Percentiles rank a stretch among this genome's conserved stretches.
phyloP scores from a whole-genome alignment of 2,329 filamentous ascomycete species.

The Phialocephala sp. region DNA sequence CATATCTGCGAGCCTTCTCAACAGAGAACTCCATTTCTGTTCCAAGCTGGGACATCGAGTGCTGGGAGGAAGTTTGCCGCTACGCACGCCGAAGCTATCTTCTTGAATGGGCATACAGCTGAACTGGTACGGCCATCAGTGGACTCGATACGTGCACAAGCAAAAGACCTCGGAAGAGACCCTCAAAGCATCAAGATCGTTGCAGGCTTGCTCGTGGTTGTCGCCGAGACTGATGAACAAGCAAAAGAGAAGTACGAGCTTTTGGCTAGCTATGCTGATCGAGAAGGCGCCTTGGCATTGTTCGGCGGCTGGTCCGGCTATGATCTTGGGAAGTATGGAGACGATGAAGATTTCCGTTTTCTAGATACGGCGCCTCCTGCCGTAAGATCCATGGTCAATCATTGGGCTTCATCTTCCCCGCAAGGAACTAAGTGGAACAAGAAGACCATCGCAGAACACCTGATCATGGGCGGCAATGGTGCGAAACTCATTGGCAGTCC shows the following conservation, averaged over 20 bases:
- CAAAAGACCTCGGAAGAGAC: conserved; percentile 60
- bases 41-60: conserved; percentile 72
- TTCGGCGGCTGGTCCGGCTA: conserved; percentile 80
- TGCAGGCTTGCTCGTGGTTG: conserved; percentile 67
- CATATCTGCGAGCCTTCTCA: conserved; percentile 61
- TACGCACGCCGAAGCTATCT: conserved; percentile 74
- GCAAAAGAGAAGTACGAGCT: conserved; percentile 68
- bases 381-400: conserved; percentile 54
- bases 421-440: conserved; percentile 44
- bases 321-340: conserved; percentile 62
- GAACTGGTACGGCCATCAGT: conserved; percentile 65
- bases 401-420: conserved; percentile 49
- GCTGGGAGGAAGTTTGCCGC: conserved; percentile 71
- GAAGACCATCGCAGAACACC: conserved; percentile 38
- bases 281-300: conserved; percentile 70
- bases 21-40: conserved; percentile 38
- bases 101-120: conserved; percentile 69
- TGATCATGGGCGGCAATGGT: conserved; percentile 37
- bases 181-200: conserved; percentile 69
- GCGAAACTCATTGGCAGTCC: conserved; percentile 36
- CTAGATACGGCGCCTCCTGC: conserved; percentile 50
- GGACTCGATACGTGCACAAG: conserved; percentile 61
- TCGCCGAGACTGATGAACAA: conserved; percentile 70
- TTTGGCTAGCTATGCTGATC: conserved; percentile 63
- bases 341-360: conserved; percentile 67